These are phyloP conservation scores for Erythrophleum fordii DNA, from an alignment of 306 rosid species.

Conservation along the genomic window DNA sequence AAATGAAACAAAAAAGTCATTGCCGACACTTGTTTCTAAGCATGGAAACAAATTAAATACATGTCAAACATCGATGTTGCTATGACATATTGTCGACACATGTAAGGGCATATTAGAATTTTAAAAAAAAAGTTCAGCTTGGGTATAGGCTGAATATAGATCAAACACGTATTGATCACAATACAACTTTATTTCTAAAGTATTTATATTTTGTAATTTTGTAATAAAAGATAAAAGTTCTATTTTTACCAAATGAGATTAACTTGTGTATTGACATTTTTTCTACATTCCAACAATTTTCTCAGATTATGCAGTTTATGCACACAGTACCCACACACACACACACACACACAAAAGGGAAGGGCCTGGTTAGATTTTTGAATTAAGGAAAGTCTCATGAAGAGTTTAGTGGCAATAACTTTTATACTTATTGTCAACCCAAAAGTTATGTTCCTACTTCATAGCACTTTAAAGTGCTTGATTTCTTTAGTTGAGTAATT, in stretches of 20 bases:
- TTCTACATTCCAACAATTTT: too few relatives aligned
- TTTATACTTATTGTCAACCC: neutral
- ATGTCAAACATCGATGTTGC: neutral
- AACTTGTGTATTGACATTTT: neutral
- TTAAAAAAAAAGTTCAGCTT: too few relatives aligned
- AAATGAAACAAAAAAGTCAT: neutral
- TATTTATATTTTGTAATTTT: too few relatives aligned
- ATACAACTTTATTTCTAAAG: too few relatives aligned
- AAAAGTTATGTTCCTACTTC: neutral
- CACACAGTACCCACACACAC: too few relatives aligned
- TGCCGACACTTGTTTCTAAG: neutral
- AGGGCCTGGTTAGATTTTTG: too few relatives aligned
- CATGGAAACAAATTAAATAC: neutral
- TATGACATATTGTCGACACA: too few relatives aligned
- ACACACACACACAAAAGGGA: too few relatives aligned
- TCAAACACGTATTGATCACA: too few relatives aligned
- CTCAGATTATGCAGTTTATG: neutral
- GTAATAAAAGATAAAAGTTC: neutral
- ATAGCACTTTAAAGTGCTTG: neutral
- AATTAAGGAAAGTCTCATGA: too few relatives aligned
- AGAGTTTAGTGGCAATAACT: neutral
- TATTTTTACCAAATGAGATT: neutral
- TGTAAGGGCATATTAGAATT: too few relatives aligned
- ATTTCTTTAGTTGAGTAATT: neutral
- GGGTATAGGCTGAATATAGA: too few relatives aligned